A percentile compares a stretch with the other conserved stretches of the same genome.
phyloP scores from a whole-genome alignment of 352 stramenopile species.

The Phytophthora hibernalis region DNA sequence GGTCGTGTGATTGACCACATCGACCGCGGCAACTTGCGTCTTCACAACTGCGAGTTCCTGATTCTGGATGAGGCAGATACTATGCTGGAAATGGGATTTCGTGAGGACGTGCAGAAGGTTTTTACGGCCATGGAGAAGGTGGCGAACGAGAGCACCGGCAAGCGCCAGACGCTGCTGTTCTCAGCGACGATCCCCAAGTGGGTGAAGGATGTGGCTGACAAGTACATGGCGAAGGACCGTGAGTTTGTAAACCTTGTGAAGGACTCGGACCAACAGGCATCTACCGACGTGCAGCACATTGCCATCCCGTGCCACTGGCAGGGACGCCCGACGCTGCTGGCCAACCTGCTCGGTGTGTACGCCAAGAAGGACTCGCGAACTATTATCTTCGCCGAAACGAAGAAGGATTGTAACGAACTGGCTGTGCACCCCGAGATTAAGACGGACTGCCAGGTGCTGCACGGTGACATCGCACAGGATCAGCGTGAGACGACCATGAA shows the following conservation, averaged over 20 bases:
- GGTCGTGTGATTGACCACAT: slow-evolving; percentile 95
- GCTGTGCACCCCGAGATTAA: slow-evolving; percentile 90
- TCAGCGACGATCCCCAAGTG: slow-evolving; percentile 94
- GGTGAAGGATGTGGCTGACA: slow-evolving; percentile 91
- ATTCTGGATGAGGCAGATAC: slow-evolving; percentile 96
- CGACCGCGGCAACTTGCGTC: slow-evolving; percentile 87
- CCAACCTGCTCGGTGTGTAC: slow-evolving; percentile 84
- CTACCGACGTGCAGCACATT: slow-evolving; percentile 93
- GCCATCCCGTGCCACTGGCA: slow-evolving; percentile 94
- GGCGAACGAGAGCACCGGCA: slow-evolving; percentile 55
- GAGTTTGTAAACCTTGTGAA: slow-evolving; percentile 94
- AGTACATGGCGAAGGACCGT: slow-evolving; percentile 91
- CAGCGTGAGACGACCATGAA: slow-evolving; percentile 98
- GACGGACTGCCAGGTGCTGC: slow-evolving; percentile 91
- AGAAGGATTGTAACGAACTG: slow-evolving; percentile 96
- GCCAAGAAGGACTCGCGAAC: slow-evolving; percentile 90
- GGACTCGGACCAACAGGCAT: slow-evolving; percentile 89
- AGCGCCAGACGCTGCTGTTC: slow-evolving; percentile 92
- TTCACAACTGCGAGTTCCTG: slow-evolving; percentile 91
- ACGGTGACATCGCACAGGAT: slow-evolving; percentile 97
- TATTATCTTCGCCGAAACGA: slow-evolving; percentile 96
- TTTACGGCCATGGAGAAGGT: slow-evolving; percentile 84
- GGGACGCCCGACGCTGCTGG: slow-evolving; percentile 74
- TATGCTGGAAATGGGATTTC: slow-evolving; percentile 97
- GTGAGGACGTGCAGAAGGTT: slow-evolving; percentile 95